Conservation (phyloP, 2,329 filamentous ascomycete species). For the Periconia macrospinosa region DNA sequence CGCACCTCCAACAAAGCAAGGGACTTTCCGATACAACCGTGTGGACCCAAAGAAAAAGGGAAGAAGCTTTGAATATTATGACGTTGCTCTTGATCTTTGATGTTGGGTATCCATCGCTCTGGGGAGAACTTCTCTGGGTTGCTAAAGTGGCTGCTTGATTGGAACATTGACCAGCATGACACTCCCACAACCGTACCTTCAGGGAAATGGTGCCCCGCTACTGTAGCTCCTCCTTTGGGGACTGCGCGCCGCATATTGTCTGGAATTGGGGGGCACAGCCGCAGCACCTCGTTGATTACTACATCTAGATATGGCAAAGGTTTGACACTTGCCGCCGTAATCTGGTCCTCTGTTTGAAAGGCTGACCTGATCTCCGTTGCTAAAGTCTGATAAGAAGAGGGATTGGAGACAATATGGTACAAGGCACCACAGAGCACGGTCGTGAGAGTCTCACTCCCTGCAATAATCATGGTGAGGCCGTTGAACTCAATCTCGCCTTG, state of each 20-base stretch:
- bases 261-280: conserved; percentile 10
- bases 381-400: not conserved
- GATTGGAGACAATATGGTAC: conserved; percentile 23
- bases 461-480: conserved; percentile 34
- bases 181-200: conserved; percentile 5
- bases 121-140: conserved; percentile 5
- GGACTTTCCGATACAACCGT: conserved; percentile 1
- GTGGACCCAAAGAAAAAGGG: conserved; percentile 1
- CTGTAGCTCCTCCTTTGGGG: conserved; percentile 10
- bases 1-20: conserved; percentile 22
- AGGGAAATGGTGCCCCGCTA: conserved; percentile 6
- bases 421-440: conserved; percentile 33
- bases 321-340: conserved; percentile 1
- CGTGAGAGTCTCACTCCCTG: conserved; percentile 40
- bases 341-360: conserved; percentile 1
- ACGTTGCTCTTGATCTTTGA: not conserved
- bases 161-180: conserved; percentile 5
- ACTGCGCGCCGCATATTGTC: conserved; percentile 1
- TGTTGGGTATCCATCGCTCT: conserved; percentile 10
- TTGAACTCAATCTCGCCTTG: conserved; percentile 33
- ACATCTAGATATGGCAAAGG: conserved; percentile 17
- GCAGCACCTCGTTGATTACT: conserved; percentile 12
- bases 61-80: not conserved
- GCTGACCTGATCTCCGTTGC: conserved; percentile 5
- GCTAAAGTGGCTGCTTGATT: conserved; percentile 2